These are phyloP conservation scores for Chamaenerion angustifolium DNA, from an alignment of 345 rosid genomes.

Conservation along the genomic window DNA sequence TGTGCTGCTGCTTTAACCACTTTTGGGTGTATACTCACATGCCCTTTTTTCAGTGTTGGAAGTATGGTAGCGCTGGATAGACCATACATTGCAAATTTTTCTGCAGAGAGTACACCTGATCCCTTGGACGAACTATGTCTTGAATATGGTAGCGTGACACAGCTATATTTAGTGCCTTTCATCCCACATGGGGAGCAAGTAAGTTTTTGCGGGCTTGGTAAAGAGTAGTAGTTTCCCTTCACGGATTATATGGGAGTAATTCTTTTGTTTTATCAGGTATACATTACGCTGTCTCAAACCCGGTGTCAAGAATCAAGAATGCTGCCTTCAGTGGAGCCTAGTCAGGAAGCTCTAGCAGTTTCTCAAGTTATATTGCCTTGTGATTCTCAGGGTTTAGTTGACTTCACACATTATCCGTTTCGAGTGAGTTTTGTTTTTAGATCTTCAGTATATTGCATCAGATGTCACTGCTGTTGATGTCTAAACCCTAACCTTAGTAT, in stretches of 20 bases:
- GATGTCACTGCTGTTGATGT: too few species aligned
- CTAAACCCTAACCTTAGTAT: too few species aligned
- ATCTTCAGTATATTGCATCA: not conserved
- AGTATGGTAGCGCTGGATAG: slow-evolving; percentile 80
- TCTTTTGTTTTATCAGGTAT: slow-evolving; percentile 38
- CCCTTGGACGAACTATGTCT: slow-evolving; percentile 50
- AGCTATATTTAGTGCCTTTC: slow-evolving; percentile 66
- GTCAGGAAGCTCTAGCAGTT: slow-evolving; percentile 31
- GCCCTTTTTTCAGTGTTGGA: slow-evolving; percentile 46
- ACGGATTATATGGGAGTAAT: slow-evolving; percentile 6
- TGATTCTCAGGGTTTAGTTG: slow-evolving; percentile 71
- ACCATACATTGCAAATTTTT: slow-evolving; percentile 55
- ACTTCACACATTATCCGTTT: slow-evolving; percentile 77
- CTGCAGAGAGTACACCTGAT: slow-evolving; percentile 37
- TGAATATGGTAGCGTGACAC: slow-evolving; percentile 95
- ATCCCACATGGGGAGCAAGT: slow-evolving; percentile 73
- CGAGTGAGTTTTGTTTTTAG: slow-evolving; percentile 34
- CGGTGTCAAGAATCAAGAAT: slow-evolving; percentile 52
- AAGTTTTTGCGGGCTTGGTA: slow-evolving; percentile 6
- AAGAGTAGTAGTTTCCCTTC: not conserved
- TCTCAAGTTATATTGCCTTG: slow-evolving; percentile 85
- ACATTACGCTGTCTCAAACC: slow-evolving; percentile 49
- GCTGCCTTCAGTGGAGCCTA: slow-evolving; percentile 37
- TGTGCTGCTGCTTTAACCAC: slow-evolving; percentile 6
- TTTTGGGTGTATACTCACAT: slow-evolving; percentile 2